phyloP scores from a whole-genome alignment of 73 alveolate species.

The Durusdinium trenchii region DNA sequence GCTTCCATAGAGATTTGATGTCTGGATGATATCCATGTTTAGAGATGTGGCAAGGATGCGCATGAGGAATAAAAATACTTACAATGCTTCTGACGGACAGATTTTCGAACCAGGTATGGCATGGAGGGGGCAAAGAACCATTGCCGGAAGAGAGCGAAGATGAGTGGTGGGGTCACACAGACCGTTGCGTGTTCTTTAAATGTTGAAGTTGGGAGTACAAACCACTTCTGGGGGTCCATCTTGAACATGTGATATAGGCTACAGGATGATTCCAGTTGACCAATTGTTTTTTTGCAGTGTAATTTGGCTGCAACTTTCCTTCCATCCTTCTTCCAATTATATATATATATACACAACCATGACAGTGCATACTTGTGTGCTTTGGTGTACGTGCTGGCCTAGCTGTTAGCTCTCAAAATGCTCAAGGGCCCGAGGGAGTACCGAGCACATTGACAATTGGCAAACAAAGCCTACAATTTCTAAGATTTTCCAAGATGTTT shows the following conservation, averaged over 20 bases:
- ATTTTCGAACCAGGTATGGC: conserved; percentile 56
- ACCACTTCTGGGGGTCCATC: too few species aligned
- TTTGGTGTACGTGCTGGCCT: too few species aligned
- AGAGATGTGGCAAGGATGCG: not conserved
- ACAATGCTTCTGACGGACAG: not conserved
- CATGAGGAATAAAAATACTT: not conserved
- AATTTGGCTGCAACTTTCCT: too few species aligned
- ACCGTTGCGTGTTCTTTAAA: too few species aligned
- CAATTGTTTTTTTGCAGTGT: not conserved
- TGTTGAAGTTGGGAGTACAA: too few species aligned
- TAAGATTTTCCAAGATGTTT: not conserved
- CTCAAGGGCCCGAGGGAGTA: too few species aligned
- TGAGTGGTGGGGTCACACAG: conserved; percentile 45
- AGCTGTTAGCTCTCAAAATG: too few species aligned
- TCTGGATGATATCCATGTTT: not conserved
- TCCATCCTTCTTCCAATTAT: too few species aligned
- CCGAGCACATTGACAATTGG: not conserved
- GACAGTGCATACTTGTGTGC: not conserved
- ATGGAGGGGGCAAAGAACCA: conserved; percentile 78
- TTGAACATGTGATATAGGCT: not conserved
- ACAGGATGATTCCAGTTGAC: not conserved
- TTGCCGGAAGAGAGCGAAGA: conserved; percentile 70
- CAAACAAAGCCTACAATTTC: not conserved
- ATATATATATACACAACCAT: too few species aligned
- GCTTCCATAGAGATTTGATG: too few species aligned